phyloP scores from a whole-genome alignment of 192 early-diverging fungal species.

The Chytriomyces confervae region DNA sequence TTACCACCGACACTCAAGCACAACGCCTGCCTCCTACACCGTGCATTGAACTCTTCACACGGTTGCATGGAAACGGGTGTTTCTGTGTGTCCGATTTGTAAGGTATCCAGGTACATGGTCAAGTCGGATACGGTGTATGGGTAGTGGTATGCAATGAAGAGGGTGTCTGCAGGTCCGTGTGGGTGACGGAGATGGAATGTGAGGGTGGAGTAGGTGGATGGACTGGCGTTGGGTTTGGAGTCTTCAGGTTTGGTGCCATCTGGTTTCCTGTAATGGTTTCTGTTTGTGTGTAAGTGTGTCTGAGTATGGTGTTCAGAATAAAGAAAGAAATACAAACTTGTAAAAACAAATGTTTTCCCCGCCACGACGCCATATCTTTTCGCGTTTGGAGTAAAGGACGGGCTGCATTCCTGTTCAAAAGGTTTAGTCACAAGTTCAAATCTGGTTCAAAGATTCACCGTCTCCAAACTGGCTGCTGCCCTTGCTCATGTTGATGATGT shows the following conservation, averaged over 20 bases:
- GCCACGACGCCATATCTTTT: conserved; percentile 49
- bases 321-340: conserved; percentile 38
- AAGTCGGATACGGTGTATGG: conserved; percentile 61
- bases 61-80: neutral
- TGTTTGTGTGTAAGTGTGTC: conserved; percentile 5
- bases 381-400: conserved; percentile 52
- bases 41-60: conserved; percentile 20
- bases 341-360: conserved; percentile 58
- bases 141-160: conserved; percentile 60
- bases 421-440: conserved; percentile 24
- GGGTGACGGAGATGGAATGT: conserved; percentile 41
- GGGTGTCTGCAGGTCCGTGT: conserved; percentile 40
- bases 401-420: conserved; percentile 61
- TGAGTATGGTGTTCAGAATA: neutral
- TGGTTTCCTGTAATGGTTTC: conserved; percentile 54
- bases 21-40: conserved; percentile 34
- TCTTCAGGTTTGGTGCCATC: conserved; percentile 25
- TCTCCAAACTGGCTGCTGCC: conserved; percentile 56
- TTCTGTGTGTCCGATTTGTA: conserved; percentile 8
- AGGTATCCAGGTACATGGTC: conserved; percentile 23
- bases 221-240: neutral
- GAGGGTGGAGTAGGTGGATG: conserved; percentile 52
- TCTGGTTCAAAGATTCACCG: conserved; percentile 33
- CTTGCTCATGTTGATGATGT: conserved; percentile 64
- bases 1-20: conserved; percentile 49